Evolutionary conservation across 1,284 basidiomycete species (phyloP), one percentile per base, ranked within the genome.

Genomic region (Neonothopanus nambi): DNA sequence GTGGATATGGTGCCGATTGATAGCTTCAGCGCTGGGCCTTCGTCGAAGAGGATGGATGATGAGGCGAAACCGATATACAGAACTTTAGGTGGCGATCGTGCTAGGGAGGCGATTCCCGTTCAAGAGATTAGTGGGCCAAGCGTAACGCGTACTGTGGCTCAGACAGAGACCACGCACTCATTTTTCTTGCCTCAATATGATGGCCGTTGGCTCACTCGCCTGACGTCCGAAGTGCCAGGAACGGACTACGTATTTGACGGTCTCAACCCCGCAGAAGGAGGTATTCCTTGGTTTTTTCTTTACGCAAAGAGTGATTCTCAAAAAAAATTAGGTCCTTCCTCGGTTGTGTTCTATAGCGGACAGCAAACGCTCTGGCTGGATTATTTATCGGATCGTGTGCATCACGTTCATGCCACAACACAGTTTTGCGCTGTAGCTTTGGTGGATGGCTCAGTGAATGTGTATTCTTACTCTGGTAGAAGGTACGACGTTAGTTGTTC

Each of bases 321-420:
- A 35, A n/a, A 6, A 5, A 23, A 9, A 24, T 35, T n/a, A 50
- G 48, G 28, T 20, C 28, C 48, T 12, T 21, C 48, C 11, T 50
- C 48, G 6, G 48, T 50, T 8, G 26, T 47, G 41, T 41, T 43
- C 26, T 50, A 33, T 40, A 80, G 74, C 61, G 79, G 82, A 30
- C 82, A 86, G 70, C 75, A 87, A 64, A 81, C 85, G 6, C 80
- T 89, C 50, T 98, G 95, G 95, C 67, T 95, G 48, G 94, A 98
- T 68, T 98, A 91, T 68, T 64, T 94, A 7, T 82, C 90, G 1
- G 81, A 81, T 0, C 85, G 87, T 5, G 83, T 84, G 5, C 66
- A 95, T 4, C 74, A 78, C 0, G 67, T 92, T 30, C 84, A 84
- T 1, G 84, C 85, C 0, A 89, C 90, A 0, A 65, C 69, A 2